phyloP scores from a whole-genome alignment of 306 rosid species.

The Parietaria judaica region DNA sequence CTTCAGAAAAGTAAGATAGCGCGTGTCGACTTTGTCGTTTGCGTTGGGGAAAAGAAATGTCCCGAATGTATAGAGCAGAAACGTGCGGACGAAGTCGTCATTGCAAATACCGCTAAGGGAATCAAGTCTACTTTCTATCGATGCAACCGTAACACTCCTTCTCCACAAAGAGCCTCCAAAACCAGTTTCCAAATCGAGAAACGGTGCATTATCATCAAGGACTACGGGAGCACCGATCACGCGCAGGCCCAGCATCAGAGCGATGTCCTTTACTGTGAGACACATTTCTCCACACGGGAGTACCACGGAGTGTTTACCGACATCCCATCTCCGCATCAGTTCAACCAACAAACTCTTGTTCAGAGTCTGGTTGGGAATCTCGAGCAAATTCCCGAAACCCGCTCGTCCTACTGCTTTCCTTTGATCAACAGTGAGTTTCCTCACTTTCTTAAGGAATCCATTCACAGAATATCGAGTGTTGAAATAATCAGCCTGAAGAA shows the following conservation, averaged over 20 bases:
- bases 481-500: conserved; percentile 12
- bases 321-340: conserved; percentile 11
- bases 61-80: conserved; percentile 15
- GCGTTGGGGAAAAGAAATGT: conserved; percentile 18
- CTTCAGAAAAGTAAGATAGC: background rate
- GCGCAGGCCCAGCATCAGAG: conserved; percentile 7
- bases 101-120: conserved; percentile 7
- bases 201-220: background rate
- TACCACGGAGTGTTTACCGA: background rate
- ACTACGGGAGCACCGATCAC: conserved; percentile 15
- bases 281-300: conserved; percentile 6
- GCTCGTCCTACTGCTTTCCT: background rate
- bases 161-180: conserved; percentile 7
- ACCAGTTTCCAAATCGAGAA: background rate
- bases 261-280: conserved; percentile 3
- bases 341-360: conserved; percentile 11
- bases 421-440: conserved; percentile 8
- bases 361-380: conserved; percentile 13
- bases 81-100: conserved; percentile 11
- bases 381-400: conserved; percentile 13
- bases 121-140: conserved; percentile 6
- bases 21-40: conserved; percentile 12
- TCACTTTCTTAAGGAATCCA: conserved; percentile 9
- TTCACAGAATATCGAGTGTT: conserved; percentile 13
- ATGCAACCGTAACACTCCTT: conserved; percentile 11